These are phyloP conservation scores for Vitis hybrid DNA, from an alignment of 177 flowering plant species.

Conservation along the genomic window DNA sequence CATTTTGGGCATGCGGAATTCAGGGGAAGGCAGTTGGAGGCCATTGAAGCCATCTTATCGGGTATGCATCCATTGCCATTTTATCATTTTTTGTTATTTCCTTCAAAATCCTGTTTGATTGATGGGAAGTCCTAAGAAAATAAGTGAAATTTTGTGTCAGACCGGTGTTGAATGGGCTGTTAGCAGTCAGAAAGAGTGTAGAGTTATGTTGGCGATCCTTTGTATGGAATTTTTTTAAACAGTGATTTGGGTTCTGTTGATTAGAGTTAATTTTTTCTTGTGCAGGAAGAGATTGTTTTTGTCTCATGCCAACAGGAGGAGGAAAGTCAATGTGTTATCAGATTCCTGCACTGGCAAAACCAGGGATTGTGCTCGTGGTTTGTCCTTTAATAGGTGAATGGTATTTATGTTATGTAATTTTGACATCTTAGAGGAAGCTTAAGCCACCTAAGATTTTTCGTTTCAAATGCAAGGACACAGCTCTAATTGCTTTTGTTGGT, in stretches of 20 bases:
- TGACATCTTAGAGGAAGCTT: constrained; percentile 12
- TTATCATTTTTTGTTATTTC: too few species aligned
- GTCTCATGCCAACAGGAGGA: constrained; percentile 97
- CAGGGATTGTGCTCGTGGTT: constrained; percentile 87
- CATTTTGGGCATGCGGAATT: constrained; percentile 83
- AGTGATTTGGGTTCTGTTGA: neutral
- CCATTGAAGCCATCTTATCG: constrained; percentile 85
- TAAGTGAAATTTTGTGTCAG: too few species aligned
- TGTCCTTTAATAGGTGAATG: constrained; percentile 84
- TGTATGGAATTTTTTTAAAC: neutral
- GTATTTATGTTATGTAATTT: constrained; percentile 11
- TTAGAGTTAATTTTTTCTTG: neutral
- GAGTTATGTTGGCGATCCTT: too few species aligned
- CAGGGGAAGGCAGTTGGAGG: constrained; percentile 85
- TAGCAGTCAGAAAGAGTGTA: too few species aligned
- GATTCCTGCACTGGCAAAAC: constrained; percentile 82
- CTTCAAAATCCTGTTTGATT: too few species aligned
- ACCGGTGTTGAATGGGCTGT: too few species aligned
- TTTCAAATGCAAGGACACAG: constrained; percentile 11
- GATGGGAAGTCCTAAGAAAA: too few species aligned
- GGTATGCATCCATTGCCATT: constrained; percentile 31
- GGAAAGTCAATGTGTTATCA: constrained; percentile 97
- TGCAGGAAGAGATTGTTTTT: constrained; percentile 88
- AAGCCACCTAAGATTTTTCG: constrained; percentile 18
- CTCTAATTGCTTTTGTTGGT: constrained; percentile 24